Base-by-base conservation (phyloP, 257 asterid genomes). In the Gentiana straminea region DNA sequence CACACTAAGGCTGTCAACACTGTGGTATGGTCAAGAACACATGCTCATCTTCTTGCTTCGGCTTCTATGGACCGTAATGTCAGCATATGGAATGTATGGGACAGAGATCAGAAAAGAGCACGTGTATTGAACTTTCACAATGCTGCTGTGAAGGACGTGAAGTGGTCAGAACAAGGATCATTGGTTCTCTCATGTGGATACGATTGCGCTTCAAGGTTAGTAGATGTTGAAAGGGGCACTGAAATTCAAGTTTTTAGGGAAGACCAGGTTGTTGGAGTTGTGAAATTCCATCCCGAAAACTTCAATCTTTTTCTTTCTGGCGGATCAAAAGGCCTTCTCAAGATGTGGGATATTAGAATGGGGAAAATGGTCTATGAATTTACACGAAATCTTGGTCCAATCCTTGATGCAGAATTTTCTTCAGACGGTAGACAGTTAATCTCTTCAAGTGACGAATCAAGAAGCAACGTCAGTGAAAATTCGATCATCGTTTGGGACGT, bases 401-500 rank as follows among this genome's bases (percentile, higher is more conserved):
- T 91, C 67, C 95, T 91, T 55, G 98, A 87, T 68, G 84, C 74
- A 2, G 97, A 91, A 59, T 91, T 91, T 71, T 73, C 84, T 2
- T 54, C 64, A 70, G 97, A 91, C 54, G 94, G 81, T 36, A 84
- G 77, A 70, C 73, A 77, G 11, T 68, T 91, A 46, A 78, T 91
- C 48, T 83, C 93, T 67, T 84, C 97, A 8, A 84, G 93, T 56
- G 97, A 91, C 71, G 84, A 67, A 50, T 84, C 95, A 63, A 75
- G 70, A 74, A 81, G 84, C 76, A 87, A 87, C 65, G 74, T 87
- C 57, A 87, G 88, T 65, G 95, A 91, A 75, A 87, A 91, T 65
- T 80, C 95, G 41, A 83, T 87, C 38, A 73, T 87, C 56, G 89
- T 91, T 70, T 91, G 98, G 98, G 97, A 87, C 72, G 81, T 81